Evolutionary conservation across 768 basidiomycete genomes (phyloP).

Genomic region (Kwoniella botswanensis): DNA sequence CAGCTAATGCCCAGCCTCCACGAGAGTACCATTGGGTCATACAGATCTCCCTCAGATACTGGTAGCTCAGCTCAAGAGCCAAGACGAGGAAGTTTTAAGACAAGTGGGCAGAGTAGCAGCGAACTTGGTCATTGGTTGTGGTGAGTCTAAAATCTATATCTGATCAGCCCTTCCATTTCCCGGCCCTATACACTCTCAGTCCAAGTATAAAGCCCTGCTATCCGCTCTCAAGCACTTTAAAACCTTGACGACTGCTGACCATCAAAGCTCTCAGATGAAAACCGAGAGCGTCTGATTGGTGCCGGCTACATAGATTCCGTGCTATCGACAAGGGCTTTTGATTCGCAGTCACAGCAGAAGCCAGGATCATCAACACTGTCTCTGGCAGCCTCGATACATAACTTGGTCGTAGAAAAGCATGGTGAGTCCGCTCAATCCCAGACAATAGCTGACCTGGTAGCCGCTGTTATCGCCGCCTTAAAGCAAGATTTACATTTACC

Average conservation of each 20-base stretch:
- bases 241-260: too few species aligned
- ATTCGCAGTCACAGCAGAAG: neutral
- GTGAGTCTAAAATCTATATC: slow-evolving; percentile 1
- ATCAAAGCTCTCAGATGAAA: slow-evolving; percentile 7
- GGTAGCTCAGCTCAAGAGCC: neutral
- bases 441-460: neutral
- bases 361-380: slow-evolving; percentile 2
- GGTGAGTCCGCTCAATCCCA: slow-evolving; percentile 1
- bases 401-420: slow-evolving; percentile 18
- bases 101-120: slow-evolving; percentile 28
- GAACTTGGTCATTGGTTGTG: slow-evolving; percentile 22
- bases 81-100: slow-evolving; percentile 1
- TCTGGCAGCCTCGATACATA: slow-evolving; percentile 24
- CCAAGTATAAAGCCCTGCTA: too few species aligned
- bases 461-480: neutral
- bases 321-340: neutral
- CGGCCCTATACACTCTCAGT: too few species aligned
- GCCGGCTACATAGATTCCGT: slow-evolving; percentile 18
- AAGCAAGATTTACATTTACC: neutral
- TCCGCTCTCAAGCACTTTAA: too few species aligned
- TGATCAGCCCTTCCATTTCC: neutral
- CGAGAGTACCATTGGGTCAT: slow-evolving; percentile 8
- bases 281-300: slow-evolving; percentile 10
- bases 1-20: neutral
- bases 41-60: slow-evolving; percentile 9